Evolutionary conservation across 805 yeast species (phyloP).

Genomic region (Tetrapisispora pingtungensis): DNA sequence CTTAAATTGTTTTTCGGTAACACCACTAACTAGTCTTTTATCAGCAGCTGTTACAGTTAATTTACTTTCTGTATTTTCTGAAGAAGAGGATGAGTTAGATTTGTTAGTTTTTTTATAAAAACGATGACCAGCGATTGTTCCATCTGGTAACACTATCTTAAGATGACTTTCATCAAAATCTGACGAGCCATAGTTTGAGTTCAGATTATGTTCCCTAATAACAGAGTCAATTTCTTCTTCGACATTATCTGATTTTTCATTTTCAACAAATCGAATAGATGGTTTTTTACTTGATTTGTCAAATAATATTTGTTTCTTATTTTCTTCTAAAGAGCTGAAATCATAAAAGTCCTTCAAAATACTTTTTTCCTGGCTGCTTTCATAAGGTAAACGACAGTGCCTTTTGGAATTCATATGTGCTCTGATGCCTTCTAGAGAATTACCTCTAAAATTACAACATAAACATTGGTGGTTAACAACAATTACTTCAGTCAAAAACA

Average conservation of each 20-base stretch:
- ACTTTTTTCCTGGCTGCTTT: conserved; percentile 62
- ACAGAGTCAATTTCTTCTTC: conserved; percentile 24
- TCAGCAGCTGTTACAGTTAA: conserved; percentile 71
- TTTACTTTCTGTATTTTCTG: conserved; percentile 44
- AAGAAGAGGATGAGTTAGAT: conserved; percentile 44
- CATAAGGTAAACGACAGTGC: conserved; percentile 86
- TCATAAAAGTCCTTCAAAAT: conserved; percentile 78
- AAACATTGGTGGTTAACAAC: conserved; percentile 79
- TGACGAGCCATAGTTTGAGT: conserved; percentile 29
- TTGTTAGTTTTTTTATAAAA: conserved; percentile 60
- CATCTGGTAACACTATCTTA: conserved; percentile 67
- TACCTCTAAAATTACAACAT: conserved; percentile 77
- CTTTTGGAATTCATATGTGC: conserved; percentile 80
- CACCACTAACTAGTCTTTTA: conserved; percentile 45
- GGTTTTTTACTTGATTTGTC: neutral
- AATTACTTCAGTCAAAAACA: conserved; percentile 67
- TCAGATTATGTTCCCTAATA: conserved; percentile 13
- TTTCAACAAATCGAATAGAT: conserved; percentile 8
- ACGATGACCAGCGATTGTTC: conserved; percentile 74
- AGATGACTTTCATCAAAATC: conserved; percentile 46
- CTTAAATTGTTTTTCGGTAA: conserved; percentile 50
- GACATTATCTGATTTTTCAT: conserved; percentile 14
- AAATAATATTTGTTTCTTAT: conserved; percentile 11
- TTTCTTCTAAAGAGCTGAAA: conserved; percentile 54
- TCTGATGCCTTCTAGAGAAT: conserved; percentile 71